phyloP scores from a whole-genome alignment of 805 yeast genomes.

The Candida coleopterorum region DNA sequence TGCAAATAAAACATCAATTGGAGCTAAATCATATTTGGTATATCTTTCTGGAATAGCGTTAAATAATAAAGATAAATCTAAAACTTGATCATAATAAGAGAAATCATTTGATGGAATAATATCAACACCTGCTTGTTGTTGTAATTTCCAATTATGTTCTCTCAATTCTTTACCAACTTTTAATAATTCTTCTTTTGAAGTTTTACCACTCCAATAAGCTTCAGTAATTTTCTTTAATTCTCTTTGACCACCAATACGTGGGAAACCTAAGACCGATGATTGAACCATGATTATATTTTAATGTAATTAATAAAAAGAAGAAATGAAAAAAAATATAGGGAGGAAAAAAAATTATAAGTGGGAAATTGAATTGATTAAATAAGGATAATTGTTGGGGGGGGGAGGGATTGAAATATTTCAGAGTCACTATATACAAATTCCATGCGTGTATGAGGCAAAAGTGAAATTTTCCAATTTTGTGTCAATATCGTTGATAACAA shows the following conservation, averaged over 20 bases:
- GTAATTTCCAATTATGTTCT: constrained; percentile 96
- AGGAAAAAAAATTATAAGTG: constrained; percentile 3
- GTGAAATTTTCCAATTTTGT: too few species aligned
- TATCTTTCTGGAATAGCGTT: constrained; percentile 97
- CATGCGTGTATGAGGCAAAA: constrained; percentile 1
- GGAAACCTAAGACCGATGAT: constrained; percentile 98
- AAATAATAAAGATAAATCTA: constrained; percentile 88
- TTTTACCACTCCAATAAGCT: constrained; percentile 98
- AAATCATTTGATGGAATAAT: constrained; percentile 96
- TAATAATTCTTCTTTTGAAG: constrained; percentile 77
- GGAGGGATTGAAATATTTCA: constrained; percentile 1
- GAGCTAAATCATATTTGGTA: constrained; percentile 82
- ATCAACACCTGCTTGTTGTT: constrained; percentile 95
- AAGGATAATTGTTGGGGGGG: too few species aligned
- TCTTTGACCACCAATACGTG: constrained; percentile 99
- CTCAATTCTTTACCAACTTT: constrained; percentile 94
- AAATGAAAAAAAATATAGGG: constrained; percentile 1
- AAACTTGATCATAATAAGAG: constrained; percentile 96
- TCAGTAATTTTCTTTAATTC: constrained; percentile 98
- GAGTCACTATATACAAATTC: constrained; percentile 1
- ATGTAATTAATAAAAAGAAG: background rate
- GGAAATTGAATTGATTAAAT: too few species aligned
- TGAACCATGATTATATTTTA: constrained; percentile 64
- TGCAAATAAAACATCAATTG: constrained; percentile 91
- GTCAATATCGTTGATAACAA: too few species aligned